Base-by-base conservation (phyloP, 164 flowering plant species). In the Vitis rupestris region DNA sequence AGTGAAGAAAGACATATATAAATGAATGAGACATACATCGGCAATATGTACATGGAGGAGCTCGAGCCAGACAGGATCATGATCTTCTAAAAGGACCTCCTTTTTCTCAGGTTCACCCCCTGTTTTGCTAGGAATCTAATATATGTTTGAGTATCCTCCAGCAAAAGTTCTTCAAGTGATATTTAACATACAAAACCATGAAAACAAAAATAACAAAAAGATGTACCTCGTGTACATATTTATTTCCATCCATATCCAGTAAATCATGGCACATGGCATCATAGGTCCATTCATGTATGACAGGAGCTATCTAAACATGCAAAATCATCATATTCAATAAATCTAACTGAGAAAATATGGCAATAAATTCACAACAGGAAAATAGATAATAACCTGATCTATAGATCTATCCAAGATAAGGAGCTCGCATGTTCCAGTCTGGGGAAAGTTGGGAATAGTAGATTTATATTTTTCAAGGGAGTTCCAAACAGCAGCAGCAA, bases 231-330 rank as follows among this genome's bases (percentile, higher is more conserved):
- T 88, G 77, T 13, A 87, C 87, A 72, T 86, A 92, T 83, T 93
- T 96, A 74, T 93, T 93, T 71, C 99, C 98, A 13, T 93, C 99
- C 96, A 96, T 81, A 56, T 90, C 82, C 68, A 96, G 82, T 62
- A 96, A 81, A 80, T 96, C 98, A 70, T 88, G 97, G 78, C 97
- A 90, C 98, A 96, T 93, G 49, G 99, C 97, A 84, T 93, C 99
- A 72, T 96, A 96, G 7, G 98, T 93, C 99, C 99, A 96, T 79
- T 93, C 99, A 81, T 96, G 99, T 51, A 96, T 96, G 50, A 96
- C 82, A 58, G 99, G 99, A 67, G 99, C 97, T 82, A 96, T 88
- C 99, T 96, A 72, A 49, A 78, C 30, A 66, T 53, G 37, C 15
- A 70, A 63, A 51, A 63, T 50, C 60, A 69, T 10, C 15, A 63